These are phyloP conservation scores for Crithidia bombi DNA, from an alignment of 208 protist species.

Conservation along the genomic window DNA sequence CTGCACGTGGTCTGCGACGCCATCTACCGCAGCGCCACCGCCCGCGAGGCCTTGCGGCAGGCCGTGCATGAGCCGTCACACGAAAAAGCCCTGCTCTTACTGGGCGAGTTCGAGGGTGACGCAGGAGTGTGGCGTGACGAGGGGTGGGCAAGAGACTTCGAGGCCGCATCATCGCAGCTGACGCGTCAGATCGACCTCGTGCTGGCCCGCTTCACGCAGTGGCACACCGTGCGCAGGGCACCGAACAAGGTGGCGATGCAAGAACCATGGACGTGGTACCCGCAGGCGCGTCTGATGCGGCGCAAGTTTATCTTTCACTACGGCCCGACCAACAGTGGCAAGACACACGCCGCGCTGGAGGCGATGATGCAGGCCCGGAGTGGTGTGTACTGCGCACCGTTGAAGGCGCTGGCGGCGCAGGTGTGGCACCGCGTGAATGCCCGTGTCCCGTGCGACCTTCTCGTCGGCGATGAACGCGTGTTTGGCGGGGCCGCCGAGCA, in stretches of 20 bases:
- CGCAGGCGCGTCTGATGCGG: slow-evolving; percentile 68
- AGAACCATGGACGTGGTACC: slow-evolving; percentile 87
- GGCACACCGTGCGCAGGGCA: slow-evolving; percentile 66
- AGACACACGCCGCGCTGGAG: slow-evolving; percentile 91
- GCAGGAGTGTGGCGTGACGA: slow-evolving; percentile 31
- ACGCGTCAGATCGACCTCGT: slow-evolving; percentile 37
- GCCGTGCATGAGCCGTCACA: slow-evolving; percentile 71
- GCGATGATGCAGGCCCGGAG: slow-evolving; percentile 55
- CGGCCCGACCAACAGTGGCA: slow-evolving; percentile 96
- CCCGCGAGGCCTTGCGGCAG: slow-evolving; percentile 52
- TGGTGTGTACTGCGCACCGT: slow-evolving; percentile 94
- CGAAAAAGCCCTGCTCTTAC: slow-evolving; percentile 56
- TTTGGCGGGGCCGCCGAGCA: slow-evolving; percentile 79
- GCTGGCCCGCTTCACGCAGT: slow-evolving; percentile 52
- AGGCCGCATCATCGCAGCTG: slow-evolving; percentile 15
- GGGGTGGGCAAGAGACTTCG: slow-evolving; percentile 35
- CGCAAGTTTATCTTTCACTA: slow-evolving; percentile 89
- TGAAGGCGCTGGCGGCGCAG: slow-evolving; percentile 94
- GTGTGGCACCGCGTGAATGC: slow-evolving; percentile 83
- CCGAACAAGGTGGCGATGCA: slow-evolving; percentile 66
- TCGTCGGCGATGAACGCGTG: slow-evolving; percentile 93
- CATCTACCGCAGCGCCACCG: slow-evolving; percentile 57
- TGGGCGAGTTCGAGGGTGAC: slow-evolving; percentile 59
- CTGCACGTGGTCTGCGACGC: slow-evolving; percentile 43
- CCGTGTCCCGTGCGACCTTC: slow-evolving; percentile 87